Evolutionary conservation across 73 alveolate genomes (phyloP).

Genomic region (Breviolum minutum): DNA sequence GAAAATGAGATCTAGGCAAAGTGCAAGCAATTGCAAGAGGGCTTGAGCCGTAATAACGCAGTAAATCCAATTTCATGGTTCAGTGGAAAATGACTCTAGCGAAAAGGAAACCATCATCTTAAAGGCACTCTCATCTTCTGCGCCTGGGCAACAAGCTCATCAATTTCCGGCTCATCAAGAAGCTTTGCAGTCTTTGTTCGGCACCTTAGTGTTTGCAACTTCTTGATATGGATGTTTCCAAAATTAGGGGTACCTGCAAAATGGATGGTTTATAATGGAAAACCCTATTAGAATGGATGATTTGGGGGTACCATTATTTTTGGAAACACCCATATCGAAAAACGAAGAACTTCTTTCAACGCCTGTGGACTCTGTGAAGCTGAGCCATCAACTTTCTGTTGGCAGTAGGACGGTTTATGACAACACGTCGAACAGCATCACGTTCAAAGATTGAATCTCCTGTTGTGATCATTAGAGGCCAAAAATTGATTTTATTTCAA

Average conservation of each 20-base stretch:
- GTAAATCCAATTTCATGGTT: too few relatives aligned
- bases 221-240: too few relatives aligned
- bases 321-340: not conserved
- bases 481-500: too few relatives aligned
- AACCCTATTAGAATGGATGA: too few relatives aligned
- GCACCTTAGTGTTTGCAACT: not conserved
- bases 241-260: too few relatives aligned
- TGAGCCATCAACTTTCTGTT: conserved; percentile 72
- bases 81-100: too few relatives aligned
- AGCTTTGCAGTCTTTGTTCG: conserved; percentile 92
- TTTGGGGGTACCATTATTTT: too few relatives aligned
- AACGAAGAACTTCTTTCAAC: not conserved
- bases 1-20: not conserved
- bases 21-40: not conserved
- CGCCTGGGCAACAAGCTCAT: conserved; percentile 94
- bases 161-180: conserved; percentile 91
- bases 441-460: conserved; percentile 93
- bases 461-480: not conserved
- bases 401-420: conserved; percentile 89
- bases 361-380: not conserved
- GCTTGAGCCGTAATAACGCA: too few relatives aligned
- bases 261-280: too few relatives aligned
- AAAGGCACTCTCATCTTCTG: too few relatives aligned
- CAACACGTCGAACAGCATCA: conserved; percentile 94
- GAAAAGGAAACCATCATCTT: too few relatives aligned